A percentile compares a stretch with the other conserved stretches of the same genome.
Conservation (phyloP, 2,329 filamentous ascomycete genomes). For the Calonectria leucothoes region DNA sequence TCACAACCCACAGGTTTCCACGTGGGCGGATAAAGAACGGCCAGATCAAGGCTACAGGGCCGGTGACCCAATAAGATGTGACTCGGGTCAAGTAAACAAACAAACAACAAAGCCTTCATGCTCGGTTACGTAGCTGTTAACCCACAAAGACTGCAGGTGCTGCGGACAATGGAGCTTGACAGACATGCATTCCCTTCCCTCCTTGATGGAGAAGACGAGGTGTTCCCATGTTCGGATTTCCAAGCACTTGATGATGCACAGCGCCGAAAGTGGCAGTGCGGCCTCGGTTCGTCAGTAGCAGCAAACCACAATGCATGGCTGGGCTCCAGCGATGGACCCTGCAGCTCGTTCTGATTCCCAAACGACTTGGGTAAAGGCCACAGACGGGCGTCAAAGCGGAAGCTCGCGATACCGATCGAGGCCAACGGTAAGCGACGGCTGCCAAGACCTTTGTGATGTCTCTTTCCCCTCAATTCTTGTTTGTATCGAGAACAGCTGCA, state of each 20-base stretch:
- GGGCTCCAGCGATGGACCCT: constrained; percentile 23
- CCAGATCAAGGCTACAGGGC: neutral
- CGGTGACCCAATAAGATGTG: neutral
- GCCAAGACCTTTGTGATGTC: neutral
- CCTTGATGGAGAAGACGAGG: neutral
- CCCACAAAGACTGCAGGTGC: constrained; percentile 23
- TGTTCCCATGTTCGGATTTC: constrained; percentile 7
- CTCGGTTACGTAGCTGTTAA: neutral
- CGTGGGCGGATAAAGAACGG: neutral
- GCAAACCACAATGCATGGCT: constrained; percentile 2
- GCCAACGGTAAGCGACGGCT: neutral
- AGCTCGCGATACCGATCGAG: constrained; percentile 18
- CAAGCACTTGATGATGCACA: constrained; percentile 5
- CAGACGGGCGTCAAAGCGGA: constrained; percentile 1
- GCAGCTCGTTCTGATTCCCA: constrained; percentile 10
- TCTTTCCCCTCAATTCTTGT: neutral
- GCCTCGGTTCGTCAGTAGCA: constrained; percentile 23
- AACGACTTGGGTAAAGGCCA: neutral
- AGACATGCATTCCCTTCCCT: constrained; percentile 11
- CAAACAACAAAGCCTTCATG: neutral
- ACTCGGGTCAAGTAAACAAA: neutral
- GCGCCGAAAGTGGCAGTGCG: constrained; percentile 18
- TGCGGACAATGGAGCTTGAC: neutral
- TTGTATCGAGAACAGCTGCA: neutral
- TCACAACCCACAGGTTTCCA: neutral